Evolutionary conservation across 2,329 filamentous ascomycete genomes (phyloP).

Genomic region (Colletotrichum coccodes): DNA sequence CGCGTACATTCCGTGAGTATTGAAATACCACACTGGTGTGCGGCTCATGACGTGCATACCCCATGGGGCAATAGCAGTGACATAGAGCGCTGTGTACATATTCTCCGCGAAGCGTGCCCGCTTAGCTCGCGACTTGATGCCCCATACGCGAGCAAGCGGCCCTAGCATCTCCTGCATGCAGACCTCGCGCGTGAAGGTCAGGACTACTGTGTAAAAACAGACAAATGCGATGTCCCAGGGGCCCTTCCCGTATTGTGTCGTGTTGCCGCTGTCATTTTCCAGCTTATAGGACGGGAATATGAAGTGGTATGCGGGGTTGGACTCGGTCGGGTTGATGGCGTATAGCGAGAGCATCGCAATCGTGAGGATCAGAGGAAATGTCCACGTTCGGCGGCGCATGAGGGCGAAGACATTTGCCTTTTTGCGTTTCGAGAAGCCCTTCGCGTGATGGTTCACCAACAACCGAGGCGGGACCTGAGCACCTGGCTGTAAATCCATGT

Average conservation of each 20-base stretch:
- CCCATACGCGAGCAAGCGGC: slow-evolving; percentile 67
- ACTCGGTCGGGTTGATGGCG: slow-evolving; percentile 68
- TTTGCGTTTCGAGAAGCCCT: background rate
- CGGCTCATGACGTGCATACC: slow-evolving; percentile 77
- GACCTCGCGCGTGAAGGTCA: slow-evolving; percentile 80
- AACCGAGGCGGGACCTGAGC: background rate
- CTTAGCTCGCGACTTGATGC: slow-evolving; percentile 71
- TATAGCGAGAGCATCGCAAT: slow-evolving; percentile 66
- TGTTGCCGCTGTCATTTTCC: slow-evolving; percentile 39
- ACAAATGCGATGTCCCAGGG: slow-evolving; percentile 75
- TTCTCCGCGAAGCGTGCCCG: slow-evolving; percentile 81
- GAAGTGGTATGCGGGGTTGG: slow-evolving; percentile 71
- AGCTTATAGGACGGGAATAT: slow-evolving; percentile 78
- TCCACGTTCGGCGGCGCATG: slow-evolving; percentile 39
- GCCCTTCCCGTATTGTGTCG: slow-evolving; percentile 76
- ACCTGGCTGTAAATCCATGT: background rate
- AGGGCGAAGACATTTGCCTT: slow-evolving; percentile 6
- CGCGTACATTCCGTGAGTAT: slow-evolving; percentile 77
- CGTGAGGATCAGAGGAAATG: slow-evolving; percentile 65
- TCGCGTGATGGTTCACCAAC: background rate
- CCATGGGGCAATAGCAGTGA: slow-evolving; percentile 71
- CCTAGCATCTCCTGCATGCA: slow-evolving; percentile 77
- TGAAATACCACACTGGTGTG: slow-evolving; percentile 80
- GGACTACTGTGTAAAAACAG: slow-evolving; percentile 75
- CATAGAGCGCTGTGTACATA: slow-evolving; percentile 79